Percentiles rank a stretch among this genome's conserved stretches.
phyloP scores from a whole-genome alignment of 2,329 filamentous ascomycete species.

The Apiospora malaysiana region DNA sequence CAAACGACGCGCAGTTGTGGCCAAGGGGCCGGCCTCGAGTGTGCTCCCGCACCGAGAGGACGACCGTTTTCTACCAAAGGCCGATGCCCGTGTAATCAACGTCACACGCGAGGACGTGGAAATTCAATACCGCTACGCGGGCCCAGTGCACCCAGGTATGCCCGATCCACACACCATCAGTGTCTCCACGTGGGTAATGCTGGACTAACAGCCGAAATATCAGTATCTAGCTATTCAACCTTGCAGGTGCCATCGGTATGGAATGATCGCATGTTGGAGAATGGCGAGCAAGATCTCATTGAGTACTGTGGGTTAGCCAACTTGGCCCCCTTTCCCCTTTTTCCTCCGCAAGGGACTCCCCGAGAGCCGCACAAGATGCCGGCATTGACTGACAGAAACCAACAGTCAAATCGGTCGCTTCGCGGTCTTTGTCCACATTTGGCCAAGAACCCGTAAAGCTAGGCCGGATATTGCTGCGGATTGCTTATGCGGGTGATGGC shows the following conservation, averaged over 20 bases:
- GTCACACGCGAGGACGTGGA: too few species aligned
- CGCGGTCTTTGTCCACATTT: conserved; percentile 32
- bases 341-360: too few species aligned
- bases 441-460: conserved; percentile 29
- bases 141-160: too few species aligned
- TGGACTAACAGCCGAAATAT: neutral
- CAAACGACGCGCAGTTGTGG: too few species aligned
- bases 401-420: conserved; percentile 30
- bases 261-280: neutral
- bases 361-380: too few species aligned
- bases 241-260: neutral
- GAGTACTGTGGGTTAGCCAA: neutral
- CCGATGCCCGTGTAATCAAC: too few species aligned
- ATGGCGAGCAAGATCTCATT: neutral
- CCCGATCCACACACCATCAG: too few species aligned
- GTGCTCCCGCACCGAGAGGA: too few species aligned
- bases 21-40: too few species aligned
- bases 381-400: neutral
- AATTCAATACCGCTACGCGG: too few species aligned
- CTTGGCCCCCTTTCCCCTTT: neutral
- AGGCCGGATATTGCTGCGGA: conserved; percentile 31
- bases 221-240: neutral
- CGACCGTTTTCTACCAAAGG: too few species aligned
- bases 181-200: too few species aligned
- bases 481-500: conserved; percentile 28